Evolutionary conservation across 164 flowering plant species (phyloP).

Genomic region (Magnolia officinalis): DNA sequence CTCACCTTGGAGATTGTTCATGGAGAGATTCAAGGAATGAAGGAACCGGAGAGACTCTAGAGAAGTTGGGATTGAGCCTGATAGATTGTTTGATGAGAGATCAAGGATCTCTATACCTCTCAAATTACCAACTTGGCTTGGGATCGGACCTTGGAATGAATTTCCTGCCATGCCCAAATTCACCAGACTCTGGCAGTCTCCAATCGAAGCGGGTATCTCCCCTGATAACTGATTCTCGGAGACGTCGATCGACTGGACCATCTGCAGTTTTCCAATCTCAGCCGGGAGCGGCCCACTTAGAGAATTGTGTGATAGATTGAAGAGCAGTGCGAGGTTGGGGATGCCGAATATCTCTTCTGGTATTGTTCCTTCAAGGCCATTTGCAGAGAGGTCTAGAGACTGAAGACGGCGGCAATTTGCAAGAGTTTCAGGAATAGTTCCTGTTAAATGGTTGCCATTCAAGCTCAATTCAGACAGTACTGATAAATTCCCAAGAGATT

Average conservation of each 20-base stretch:
- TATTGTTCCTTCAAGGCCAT: slow-evolving; percentile 1
- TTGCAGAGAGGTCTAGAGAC: slow-evolving; percentile 1
- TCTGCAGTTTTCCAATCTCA: slow-evolving; percentile 1
- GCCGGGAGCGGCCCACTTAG: slow-evolving; percentile 2
- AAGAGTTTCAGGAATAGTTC: slow-evolving; percentile 1
- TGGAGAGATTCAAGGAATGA: slow-evolving; percentile 9
- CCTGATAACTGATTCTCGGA: slow-evolving; percentile 5
- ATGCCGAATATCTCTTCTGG: slow-evolving; percentile 1
- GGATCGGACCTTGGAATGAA: slow-evolving; percentile 14
- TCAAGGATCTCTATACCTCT: slow-evolving; percentile 5
- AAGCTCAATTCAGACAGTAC: not conserved
- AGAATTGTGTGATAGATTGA: slow-evolving; percentile 11
- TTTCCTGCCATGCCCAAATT: slow-evolving; percentile 1
- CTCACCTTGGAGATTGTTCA: slow-evolving; percentile 20
- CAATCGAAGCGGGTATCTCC: not conserved
- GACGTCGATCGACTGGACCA: not conserved
- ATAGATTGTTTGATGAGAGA: slow-evolving; percentile 9
- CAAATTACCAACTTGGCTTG: slow-evolving; percentile 1
- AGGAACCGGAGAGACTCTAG: not conserved
- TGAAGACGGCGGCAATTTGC: not conserved
- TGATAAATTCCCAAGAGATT: not conserved
- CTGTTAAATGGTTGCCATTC: not conserved
- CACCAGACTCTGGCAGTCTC: not conserved
- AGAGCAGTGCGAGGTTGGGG: not conserved
- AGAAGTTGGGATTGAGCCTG: slow-evolving; percentile 8